These are phyloP conservation scores for Coemansia sp. DNA, from an alignment of 192 early-diverging fungal genomes.

Conservation along the genomic window DNA sequence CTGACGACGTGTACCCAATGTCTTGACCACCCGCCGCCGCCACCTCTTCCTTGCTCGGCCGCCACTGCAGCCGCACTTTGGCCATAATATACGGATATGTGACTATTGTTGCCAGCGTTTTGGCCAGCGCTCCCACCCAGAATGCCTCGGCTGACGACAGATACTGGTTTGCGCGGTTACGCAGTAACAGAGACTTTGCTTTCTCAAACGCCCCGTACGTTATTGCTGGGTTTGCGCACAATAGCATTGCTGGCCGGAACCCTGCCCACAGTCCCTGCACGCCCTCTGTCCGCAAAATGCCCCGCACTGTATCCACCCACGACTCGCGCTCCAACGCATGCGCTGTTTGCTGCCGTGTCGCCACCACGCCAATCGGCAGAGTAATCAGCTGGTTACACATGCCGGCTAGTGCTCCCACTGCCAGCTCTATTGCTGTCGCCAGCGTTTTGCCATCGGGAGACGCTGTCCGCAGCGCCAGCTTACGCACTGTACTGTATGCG, in stretches of 20 bases:
- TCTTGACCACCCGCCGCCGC: conserved; percentile 40
- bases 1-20: conserved; percentile 73
- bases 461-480: conserved; percentile 28
- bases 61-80: conserved; percentile 94
- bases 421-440: conserved; percentile 83
- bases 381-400: conserved; percentile 86
- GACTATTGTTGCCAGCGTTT: conserved; percentile 83
- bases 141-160: conserved; percentile 85
- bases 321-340: conserved; percentile 61
- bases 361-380: conserved; percentile 90
- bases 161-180: conserved; percentile 50
- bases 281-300: conserved; percentile 80
- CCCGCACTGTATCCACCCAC: conserved; percentile 63
- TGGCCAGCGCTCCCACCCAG: conserved; percentile 87
- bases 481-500: conserved; percentile 74
- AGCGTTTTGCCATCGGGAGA: conserved; percentile 54
- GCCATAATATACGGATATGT: conserved; percentile 99
- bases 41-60: conserved; percentile 68
- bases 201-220: conserved; percentile 95
- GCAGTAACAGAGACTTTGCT: conserved; percentile 61
- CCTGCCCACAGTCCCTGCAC: conserved; percentile 85
- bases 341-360: conserved; percentile 91
- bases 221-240: conserved; percentile 95
- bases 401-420: conserved; percentile 87
- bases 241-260: conserved; percentile 84